Evolutionary conservation across 2,329 filamentous ascomycete genomes (phyloP), one percentile per base, ranked within the genome.

Genomic region (Nemania bipapillata): DNA sequence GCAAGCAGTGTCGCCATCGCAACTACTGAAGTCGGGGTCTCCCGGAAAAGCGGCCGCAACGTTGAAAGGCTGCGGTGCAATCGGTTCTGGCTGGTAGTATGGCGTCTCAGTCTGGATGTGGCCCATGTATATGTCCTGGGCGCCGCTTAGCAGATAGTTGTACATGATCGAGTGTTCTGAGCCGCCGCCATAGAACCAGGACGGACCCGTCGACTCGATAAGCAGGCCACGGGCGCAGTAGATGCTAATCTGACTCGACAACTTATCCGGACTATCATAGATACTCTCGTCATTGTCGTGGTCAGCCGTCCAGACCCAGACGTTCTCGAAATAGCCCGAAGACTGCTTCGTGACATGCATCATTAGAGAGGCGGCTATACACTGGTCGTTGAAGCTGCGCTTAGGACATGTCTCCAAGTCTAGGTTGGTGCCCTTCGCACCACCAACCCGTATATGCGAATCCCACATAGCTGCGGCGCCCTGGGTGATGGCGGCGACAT

Each of bases 381-480:
- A 82, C 2, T 75, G 66, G 7, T 57, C 3, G 65, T 77, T 52
- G 50, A 83, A 72, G 62, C 74, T 73, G 53, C 82, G 77, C 79
- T 91, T 92, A 67, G 85, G 80, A 78, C 92, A 96, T 63, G 87
- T 87, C 66, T 88, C 84, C 30, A 87, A 85, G 77, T 92, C 89
- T 32, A 94, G 85, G 45, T 90, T 80, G 4, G 91, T 92, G 45
- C 91, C 91, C 3, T 86, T 86, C 69, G 88, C 89, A 15, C 92
- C 92, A 72, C 91, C 92, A 56, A 95, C 86, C 74, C 92, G 89
- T 76, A 91, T 87, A 80, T 94, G 92, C 12, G 91, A 87, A 73
- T 94, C 92, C 92, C 91, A 94, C 78, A 91, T 84, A 15, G 87
- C 89, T 3, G 82, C 82, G 2, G 85, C 84, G 40, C 74, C 76